Percentiles rank a stretch among this genome's conserved stretches.
phyloP scores from a whole-genome alignment of 2,329 filamentous ascomycete genomes.

The Colletotrichum coccodes region DNA sequence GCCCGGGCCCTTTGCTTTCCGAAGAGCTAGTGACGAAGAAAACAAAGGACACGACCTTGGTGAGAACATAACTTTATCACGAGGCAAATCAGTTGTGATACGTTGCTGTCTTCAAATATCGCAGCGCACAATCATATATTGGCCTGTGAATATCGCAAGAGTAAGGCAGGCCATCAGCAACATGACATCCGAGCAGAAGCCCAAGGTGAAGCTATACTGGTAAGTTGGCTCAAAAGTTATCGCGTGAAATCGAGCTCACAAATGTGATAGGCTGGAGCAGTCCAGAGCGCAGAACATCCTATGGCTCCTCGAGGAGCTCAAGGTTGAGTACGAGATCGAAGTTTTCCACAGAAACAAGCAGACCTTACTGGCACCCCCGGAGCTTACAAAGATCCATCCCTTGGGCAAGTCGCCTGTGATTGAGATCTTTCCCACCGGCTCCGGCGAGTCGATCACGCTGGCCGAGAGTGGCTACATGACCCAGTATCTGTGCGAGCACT shows the following conservation, averaged over 20 bases:
- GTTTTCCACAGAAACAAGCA: conserved; percentile 75
- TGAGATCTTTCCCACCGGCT: conserved; percentile 62
- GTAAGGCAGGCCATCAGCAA: not conserved
- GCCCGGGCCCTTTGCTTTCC: conserved; percentile 24
- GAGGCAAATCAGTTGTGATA: not conserved
- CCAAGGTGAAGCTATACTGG: conserved; percentile 74
- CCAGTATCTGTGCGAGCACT: conserved; percentile 82
- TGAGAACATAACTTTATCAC: not conserved
- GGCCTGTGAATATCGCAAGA: too few species aligned
- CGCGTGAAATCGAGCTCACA: not conserved
- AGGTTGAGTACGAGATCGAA: conserved; percentile 82
- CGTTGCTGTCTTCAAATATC: not conserved
- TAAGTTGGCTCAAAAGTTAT: conserved; percentile 43
- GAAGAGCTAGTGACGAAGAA: conserved; percentile 28
- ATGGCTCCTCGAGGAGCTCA: conserved; percentile 87
- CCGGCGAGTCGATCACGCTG: conserved; percentile 65
- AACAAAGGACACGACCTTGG: conserved; percentile 12
- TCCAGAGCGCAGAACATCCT: conserved; percentile 86
- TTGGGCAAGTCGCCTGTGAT: conserved; percentile 89
- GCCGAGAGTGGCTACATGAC: conserved; percentile 85
- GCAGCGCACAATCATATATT: not conserved
- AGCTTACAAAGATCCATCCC: conserved; percentile 82
- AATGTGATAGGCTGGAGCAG: conserved; percentile 75
- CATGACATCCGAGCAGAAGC: conserved; percentile 40
- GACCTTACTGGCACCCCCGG: conserved; percentile 76